Percentiles rank a stretch among this genome's conserved stretches.
phyloP scores from a whole-genome alignment of 169 alveolate species.

The Plasmodium gonderi region DNA sequence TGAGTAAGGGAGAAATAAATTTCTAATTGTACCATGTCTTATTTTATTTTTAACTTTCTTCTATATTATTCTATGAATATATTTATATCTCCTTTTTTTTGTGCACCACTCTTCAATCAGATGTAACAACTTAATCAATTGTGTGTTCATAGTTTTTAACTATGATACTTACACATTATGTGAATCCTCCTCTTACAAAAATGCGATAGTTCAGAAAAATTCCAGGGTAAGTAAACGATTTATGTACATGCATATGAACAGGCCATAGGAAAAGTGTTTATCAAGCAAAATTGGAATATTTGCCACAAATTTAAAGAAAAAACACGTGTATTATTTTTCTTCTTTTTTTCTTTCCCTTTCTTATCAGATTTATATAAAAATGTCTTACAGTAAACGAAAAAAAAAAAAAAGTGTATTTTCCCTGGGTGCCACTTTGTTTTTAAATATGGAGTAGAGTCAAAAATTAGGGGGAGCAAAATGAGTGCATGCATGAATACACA shows the following conservation, averaged over 20 bases:
- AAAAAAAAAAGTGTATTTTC: background rate
- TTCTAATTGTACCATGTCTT: background rate
- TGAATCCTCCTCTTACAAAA: conserved; percentile 56
- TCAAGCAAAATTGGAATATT: background rate
- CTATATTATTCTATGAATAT: background rate
- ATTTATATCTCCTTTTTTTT: background rate
- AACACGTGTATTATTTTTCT: background rate
- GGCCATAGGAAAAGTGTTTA: background rate
- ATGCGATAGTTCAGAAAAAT: conserved; percentile 41
- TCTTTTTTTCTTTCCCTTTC: background rate
- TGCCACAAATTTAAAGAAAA: background rate
- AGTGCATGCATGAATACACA: background rate
- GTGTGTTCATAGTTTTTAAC: conserved; percentile 65
- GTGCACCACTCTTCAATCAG: conserved; percentile 4
- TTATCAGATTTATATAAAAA: conserved; percentile 66
- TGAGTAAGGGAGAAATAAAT: conserved; percentile 13
- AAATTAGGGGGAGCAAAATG: background rate
- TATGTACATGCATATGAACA: background rate
- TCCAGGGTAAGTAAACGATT: conserved; percentile 33
- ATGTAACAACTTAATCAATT: conserved; percentile 56
- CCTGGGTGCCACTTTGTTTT: background rate
- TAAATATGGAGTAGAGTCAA: background rate
- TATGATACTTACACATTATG: conserved; percentile 63
- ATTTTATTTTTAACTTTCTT: background rate
- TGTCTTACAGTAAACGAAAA: conserved; percentile 66